Base-by-base conservation (phyloP, 2,329 filamentous ascomycete species). In the Fusarium sp. region DNA sequence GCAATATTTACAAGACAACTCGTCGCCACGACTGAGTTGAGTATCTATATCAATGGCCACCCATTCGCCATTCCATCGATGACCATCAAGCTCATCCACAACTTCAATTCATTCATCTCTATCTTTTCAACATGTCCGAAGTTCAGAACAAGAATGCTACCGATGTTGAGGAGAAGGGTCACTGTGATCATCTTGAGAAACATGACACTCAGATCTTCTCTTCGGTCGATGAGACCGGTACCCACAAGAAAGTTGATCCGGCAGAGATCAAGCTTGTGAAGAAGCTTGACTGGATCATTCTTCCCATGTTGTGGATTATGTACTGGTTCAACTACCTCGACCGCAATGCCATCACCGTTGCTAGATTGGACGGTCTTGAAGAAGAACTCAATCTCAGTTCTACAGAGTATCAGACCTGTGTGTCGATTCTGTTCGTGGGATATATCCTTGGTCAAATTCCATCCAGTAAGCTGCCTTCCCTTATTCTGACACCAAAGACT, bases 291-390 rank as follows among this genome's bases (percentile, higher is more conserved):
- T 64, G 55, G 54, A 61, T 73, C 10, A 73, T 42, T 16, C 37
- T 48, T 14, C 78, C 78, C 0, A 78, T 78, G 37, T 68, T 80
- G 2, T 80, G 78, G 65, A 59, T 78, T 25, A 81, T 83, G 76
- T 83, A 83, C 53, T 80, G 79, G 37, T 70, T 80, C 40, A 80
- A 80, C 40, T 80, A 79, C 42, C 78, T 85, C 13, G 84, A 87
- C 62, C 79, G 84, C 18, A 87, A 86, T 57, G 86, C 88, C 55
- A 88, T 89, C 63, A 87, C 87, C 4, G 84, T 86, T 20, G 87
- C 87, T 3, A 80, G 83, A 41, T 75, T 90, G 18, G 84, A 87
- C 65, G 84, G 84, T 2, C 75, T 90, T 10, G 83, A 87, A 49
- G 79, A 83, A 10, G 86, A 89, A 30, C 75, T 90, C 1, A 77